A percentile compares a stretch with the other conserved stretches of the same genome.
phyloP scores from a whole-genome alignment of 495 filamentous ascomycete genomes.

The Penicillium argentinense region DNA sequence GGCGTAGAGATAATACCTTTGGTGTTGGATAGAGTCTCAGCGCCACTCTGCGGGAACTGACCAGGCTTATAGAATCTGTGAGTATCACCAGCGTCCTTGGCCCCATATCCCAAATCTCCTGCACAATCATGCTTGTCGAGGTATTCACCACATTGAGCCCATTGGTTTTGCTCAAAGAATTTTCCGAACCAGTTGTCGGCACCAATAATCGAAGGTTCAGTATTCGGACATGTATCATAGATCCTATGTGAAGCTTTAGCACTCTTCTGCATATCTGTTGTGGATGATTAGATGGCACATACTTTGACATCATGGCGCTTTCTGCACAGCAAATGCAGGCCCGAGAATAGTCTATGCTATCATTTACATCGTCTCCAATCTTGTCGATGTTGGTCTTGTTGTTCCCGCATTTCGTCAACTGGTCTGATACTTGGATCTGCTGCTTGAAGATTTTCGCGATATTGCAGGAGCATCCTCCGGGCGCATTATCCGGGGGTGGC shows the following conservation, averaged over 20 bases:
- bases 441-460: constrained; percentile 13
- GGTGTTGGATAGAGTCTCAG: constrained; percentile 13
- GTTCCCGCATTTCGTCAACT: constrained; percentile 3
- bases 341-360: constrained; percentile 2
- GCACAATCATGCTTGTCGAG: constrained; percentile 12
- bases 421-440: neutral
- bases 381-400: constrained; percentile 7
- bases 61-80: constrained; percentile 10
- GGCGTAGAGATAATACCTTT: constrained; percentile 11
- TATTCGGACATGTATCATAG: constrained; percentile 22
- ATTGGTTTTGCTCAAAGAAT: neutral
- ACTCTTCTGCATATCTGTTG: too few species aligned
- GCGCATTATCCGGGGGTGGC: constrained; percentile 21
- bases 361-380: neutral
- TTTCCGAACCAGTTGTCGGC: constrained; percentile 4
- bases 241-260: constrained; percentile 13
- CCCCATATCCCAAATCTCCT: constrained; percentile 11
- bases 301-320: constrained; percentile 23
- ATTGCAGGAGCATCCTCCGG: constrained; percentile 27
- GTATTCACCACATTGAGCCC: constrained; percentile 12
- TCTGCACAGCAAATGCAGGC: constrained; percentile 22
- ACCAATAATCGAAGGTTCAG: constrained; percentile 10
- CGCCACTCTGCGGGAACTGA: constrained; percentile 13
- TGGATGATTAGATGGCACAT: too few species aligned
- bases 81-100: constrained; percentile 6